Percentiles rank a stretch among this genome's conserved stretches.
Evolutionary conservation across 2,329 filamentous ascomycete species (phyloP).

Genomic region (Alternaria gaisen): DNA sequence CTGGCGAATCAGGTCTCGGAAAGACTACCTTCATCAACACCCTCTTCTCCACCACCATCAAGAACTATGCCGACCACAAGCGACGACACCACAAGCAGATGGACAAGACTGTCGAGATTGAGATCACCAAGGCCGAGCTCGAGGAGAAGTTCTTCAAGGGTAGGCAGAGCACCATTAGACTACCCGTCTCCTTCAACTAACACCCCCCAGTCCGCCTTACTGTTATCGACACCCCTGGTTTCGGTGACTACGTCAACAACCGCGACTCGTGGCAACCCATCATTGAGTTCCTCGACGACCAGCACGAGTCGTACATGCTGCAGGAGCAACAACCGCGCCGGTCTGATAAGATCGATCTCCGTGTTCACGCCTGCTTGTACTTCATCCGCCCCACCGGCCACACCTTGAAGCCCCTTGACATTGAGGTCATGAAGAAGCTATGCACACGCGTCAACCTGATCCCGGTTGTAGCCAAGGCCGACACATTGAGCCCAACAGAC

Average conservation of each 20-base stretch:
- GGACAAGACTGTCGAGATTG: constrained; percentile 99
- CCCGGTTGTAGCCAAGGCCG: constrained; percentile 97
- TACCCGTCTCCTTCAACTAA: constrained; percentile 26
- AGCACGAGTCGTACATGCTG: constrained; percentile 99
- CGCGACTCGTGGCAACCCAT: constrained; percentile 99
- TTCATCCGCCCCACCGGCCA: constrained; percentile 99
- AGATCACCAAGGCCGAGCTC: constrained; percentile 99
- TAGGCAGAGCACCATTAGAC: constrained; percentile 51
- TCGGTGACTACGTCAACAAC: constrained; percentile 99
- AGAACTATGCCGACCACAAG: constrained; percentile 99
- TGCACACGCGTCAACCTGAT: constrained; percentile 98
- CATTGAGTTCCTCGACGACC: constrained; percentile 99
- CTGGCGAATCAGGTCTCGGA: constrained; percentile 96
- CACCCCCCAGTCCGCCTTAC: constrained; percentile 83
- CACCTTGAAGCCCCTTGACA: constrained; percentile 97
- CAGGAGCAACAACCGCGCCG: constrained; percentile 99
- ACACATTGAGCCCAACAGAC: constrained; percentile 93
- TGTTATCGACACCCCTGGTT: constrained; percentile 98
- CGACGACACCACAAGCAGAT: constrained; percentile 99
- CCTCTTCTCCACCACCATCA: constrained; percentile 99
- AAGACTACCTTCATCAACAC: constrained; percentile 99
- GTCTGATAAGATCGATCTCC: constrained; percentile 98
- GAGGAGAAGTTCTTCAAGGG: constrained; percentile 99
- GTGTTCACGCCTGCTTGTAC: constrained; percentile 98
- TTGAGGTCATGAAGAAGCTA: constrained; percentile 99